Percentiles rank a stretch among this genome's conserved stretches.
phyloP scores from a whole-genome alignment of 768 basidiomycete genomes.

The Lactarius psammicola region DNA sequence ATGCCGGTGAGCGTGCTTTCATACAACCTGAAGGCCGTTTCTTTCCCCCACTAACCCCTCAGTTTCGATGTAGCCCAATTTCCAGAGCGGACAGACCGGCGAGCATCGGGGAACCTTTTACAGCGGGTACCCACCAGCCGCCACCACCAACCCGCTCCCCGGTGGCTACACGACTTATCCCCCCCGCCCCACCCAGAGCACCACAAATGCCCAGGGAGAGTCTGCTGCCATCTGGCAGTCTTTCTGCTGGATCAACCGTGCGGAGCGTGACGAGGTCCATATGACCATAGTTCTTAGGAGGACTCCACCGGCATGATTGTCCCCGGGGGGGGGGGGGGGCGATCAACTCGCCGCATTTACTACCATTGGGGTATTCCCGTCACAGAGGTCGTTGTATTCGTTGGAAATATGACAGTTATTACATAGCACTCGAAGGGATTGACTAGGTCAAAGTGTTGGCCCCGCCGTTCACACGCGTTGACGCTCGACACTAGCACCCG shows the following conservation, averaged over 20 bases:
- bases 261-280: not conserved
- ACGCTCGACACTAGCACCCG: not conserved
- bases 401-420: not conserved
- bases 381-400: not conserved
- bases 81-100: not conserved
- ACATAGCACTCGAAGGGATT: not conserved
- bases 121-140: not conserved
- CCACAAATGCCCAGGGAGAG: not conserved
- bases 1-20: not conserved
- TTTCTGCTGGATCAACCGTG: not conserved
- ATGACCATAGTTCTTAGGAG: not conserved
- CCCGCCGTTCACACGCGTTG: not conserved
- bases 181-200: not conserved
- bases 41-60: not conserved
- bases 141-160: not conserved
- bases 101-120: no score
- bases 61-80: not conserved
- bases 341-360: not conserved
- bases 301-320: not conserved
- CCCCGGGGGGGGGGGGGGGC: not conserved
- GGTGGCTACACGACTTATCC: not conserved
- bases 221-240: not conserved
- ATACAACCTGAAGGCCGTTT: not conserved
- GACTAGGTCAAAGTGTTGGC: not conserved
- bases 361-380: not conserved